phyloP scores from a whole-genome alignment of 140 eudicot genomes.

The Ambrosia hybrid region DNA sequence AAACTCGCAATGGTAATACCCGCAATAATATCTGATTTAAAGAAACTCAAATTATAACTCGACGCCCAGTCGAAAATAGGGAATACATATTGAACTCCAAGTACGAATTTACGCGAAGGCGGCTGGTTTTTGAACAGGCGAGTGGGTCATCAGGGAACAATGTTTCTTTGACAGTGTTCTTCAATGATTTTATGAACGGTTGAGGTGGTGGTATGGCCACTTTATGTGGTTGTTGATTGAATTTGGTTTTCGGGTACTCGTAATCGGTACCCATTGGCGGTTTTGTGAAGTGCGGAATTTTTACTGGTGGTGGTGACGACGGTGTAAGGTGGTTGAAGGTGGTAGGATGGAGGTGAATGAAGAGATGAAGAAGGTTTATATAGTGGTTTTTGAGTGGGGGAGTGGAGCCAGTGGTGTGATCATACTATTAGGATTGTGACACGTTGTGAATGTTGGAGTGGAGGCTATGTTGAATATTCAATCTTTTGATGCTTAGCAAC shows the following conservation, averaged over 20 bases:
- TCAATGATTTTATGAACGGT: slow-evolving; percentile 65
- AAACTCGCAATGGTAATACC: slow-evolving; percentile 98
- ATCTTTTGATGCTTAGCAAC: neutral
- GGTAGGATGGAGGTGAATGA: slow-evolving; percentile 16
- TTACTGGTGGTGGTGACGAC: neutral
- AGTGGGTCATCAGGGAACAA: slow-evolving; percentile 95
- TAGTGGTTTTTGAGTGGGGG: slow-evolving; percentile 40
- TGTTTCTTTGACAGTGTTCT: slow-evolving; percentile 66
- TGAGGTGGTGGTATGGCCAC: slow-evolving; percentile 92
- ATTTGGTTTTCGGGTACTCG: slow-evolving; percentile 34
- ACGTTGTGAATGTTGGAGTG: slow-evolving; percentile 26
- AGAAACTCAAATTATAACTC: slow-evolving; percentile 57
- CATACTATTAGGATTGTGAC: slow-evolving; percentile 10
- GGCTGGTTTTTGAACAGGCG: slow-evolving; percentile 86
- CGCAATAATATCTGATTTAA: slow-evolving; percentile 78
- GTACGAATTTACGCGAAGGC: slow-evolving; percentile 36
- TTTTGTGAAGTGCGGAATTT: slow-evolving; percentile 15
- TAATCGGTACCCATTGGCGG: slow-evolving; percentile 60
- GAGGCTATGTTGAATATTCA: slow-evolving; percentile 1
- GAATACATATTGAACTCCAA: slow-evolving; percentile 79
- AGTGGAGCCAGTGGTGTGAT: slow-evolving; percentile 13
- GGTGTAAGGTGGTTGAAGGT: neutral
- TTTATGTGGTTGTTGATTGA: slow-evolving; percentile 40
- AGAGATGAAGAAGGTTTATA: slow-evolving; percentile 29
- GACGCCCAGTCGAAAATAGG: slow-evolving; percentile 92